Conservation (phyloP, 768 basidiomycete species). For the Suillus hirtellus region DNA sequence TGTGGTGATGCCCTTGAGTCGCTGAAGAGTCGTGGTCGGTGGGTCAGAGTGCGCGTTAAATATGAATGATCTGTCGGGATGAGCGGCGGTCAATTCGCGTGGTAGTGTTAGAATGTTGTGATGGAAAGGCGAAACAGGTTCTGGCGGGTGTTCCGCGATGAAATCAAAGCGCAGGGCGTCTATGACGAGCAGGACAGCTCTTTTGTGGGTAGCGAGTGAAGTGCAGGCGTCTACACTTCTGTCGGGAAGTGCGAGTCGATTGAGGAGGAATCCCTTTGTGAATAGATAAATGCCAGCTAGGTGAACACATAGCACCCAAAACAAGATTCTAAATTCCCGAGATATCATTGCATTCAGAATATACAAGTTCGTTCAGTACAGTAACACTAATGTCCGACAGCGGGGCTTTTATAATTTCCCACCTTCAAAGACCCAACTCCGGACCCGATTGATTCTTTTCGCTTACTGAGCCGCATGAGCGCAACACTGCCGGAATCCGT, state of each 20-base stretch:
- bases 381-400: too few relatives aligned
- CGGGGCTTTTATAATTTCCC: background rate
- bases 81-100: conserved; percentile 57
- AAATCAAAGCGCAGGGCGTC: conserved; percentile 96
- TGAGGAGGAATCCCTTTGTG: conserved; percentile 89
- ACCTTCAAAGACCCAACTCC: background rate
- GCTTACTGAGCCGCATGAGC: background rate
- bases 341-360: conserved; percentile 17
- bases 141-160: conserved; percentile 62
- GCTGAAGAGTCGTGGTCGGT: conserved; percentile 91
- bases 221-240: conserved; percentile 36
- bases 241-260: conserved; percentile 45
- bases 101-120: conserved; percentile 86
- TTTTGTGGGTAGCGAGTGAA: conserved; percentile 62
- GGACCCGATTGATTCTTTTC: background rate
- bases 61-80: conserved; percentile 77
- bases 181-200: conserved; percentile 84
- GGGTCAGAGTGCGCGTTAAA: conserved; percentile 93
- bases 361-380: too few relatives aligned
- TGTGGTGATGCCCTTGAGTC: conserved; percentile 93
- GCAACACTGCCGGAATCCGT: background rate
- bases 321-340: conserved; percentile 33
- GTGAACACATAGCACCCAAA: conserved; percentile 70
- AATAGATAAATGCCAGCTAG: conserved; percentile 84
- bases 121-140: conserved; percentile 64